Evolutionary conservation across 192 early-diverging fungal species (phyloP), one percentile per base, ranked within the genome.

Genomic region (Cetraspora pellucida): DNA sequence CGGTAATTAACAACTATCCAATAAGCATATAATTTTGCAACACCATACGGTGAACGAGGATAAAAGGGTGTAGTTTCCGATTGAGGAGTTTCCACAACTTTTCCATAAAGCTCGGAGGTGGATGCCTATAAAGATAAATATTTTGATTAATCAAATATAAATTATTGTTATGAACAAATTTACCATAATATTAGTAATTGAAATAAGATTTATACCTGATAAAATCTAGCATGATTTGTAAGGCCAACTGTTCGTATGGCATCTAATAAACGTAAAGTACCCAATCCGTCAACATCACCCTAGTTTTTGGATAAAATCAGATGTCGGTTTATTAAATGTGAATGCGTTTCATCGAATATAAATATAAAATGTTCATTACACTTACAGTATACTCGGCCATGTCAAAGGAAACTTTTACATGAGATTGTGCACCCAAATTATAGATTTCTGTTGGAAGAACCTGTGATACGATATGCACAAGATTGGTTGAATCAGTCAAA

Each of bases 1-100:
- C 91, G 89, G 82, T 93, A 92, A 83, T 93, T 92, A 74, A 92
- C 84, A 23, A 89, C 87, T 80, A 93, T 92, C 92, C 92, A 93
- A 83, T 88, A 93, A 68, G 87, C 92, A 80, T 92, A 93, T 61
- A 93, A 87, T 80, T 93, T 93, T 44, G 92, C 92, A 17, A 93
- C 91, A 80, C 90, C 92, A 83, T 93, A 93, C 25, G 92, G 92
- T 21, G 91, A 92, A 69, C 92, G 87, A 65, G 91, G 92, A 80
- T 93, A 93, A 80, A 93, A 93, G 14, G 91, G 92, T 10, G 92
- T 93, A n/a, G 86, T 93, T 79, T 93, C 92, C 77, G 83, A 90
- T 78, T 93, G 91, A 27, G 91, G 91, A 19, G 88, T 91, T 77
- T 93, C 92, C 11, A 83, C 86, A 8, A 90, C 92, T 77, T 92